Conservation (phyloP, 495 filamentous ascomycete species). For the Parmelia sp. region DNA sequence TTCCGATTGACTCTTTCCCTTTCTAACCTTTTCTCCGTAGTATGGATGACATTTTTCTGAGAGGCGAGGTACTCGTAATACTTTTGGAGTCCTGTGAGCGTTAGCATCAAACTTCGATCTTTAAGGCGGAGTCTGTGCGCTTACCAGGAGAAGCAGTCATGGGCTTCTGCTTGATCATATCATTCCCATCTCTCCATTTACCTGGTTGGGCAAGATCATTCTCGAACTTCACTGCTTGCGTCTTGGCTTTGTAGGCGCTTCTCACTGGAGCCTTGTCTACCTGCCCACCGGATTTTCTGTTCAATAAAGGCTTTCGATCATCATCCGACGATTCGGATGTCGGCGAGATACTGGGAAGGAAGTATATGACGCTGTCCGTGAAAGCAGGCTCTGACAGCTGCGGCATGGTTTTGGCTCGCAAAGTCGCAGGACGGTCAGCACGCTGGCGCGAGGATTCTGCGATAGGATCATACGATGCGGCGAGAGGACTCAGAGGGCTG, state of each 20-base stretch:
- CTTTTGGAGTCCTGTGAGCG: neutral
- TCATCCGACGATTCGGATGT: neutral
- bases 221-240: neutral
- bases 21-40: neutral
- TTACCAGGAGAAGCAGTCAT: neutral
- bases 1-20: neutral
- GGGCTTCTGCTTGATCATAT: neutral
- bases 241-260: neutral
- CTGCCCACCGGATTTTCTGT: neutral
- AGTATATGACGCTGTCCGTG: neutral
- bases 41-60: neutral
- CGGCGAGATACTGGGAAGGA: neutral
- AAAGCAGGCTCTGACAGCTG: neutral
- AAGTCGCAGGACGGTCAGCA: neutral
- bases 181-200: too few species aligned
- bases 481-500: neutral
- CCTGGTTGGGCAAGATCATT: neutral
- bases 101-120: neutral
- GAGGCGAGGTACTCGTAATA: neutral
- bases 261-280: neutral
- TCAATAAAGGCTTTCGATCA: neutral
- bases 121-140: too few species aligned
- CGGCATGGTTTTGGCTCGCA: neutral
- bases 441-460: neutral
- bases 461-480: neutral